A percentile compares a stretch with the other conserved stretches of the same genome.
Conservation (phyloP, 176 grass and related monocot genomes). For the Poa pratensis region DNA sequence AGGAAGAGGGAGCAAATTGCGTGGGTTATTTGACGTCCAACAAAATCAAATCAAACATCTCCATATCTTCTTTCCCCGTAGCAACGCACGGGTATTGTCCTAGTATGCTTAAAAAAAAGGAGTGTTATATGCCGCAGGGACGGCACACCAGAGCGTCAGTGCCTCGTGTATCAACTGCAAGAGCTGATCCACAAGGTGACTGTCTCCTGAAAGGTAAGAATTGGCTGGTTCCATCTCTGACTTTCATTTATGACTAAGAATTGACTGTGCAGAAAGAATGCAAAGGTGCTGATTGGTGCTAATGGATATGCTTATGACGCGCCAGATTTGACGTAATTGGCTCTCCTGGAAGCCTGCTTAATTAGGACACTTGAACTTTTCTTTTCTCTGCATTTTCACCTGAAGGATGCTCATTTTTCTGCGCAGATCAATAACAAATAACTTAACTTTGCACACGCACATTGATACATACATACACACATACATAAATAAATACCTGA, state of each 20-base stretch:
- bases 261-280: slow-evolving; percentile 4
- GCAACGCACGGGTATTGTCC: too few relatives aligned
- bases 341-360: neutral
- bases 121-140: neutral
- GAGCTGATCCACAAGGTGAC: neutral
- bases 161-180: neutral
- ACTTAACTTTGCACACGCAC: neutral
- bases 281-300: neutral
- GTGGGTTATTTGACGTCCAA: too few relatives aligned
- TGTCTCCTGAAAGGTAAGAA: neutral
- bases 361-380: slow-evolving; percentile 9
- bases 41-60: too few relatives aligned
- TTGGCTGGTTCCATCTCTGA: neutral
- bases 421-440: neutral
- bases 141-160: neutral
- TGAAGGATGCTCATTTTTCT: neutral
- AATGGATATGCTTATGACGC: neutral
- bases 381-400: slow-evolving; percentile 4
- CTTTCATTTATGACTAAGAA: slow-evolving; percentile 3
- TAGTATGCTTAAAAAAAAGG: too few relatives aligned
- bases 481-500: slow-evolving; percentile 5
- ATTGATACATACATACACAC: neutral
- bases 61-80: too few relatives aligned
- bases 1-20: too few relatives aligned
- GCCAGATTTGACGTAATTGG: neutral